These are phyloP conservation scores for Pythium catenulatum DNA, from an alignment of 352 stramenopile species.

Conservation along the genomic window DNA sequence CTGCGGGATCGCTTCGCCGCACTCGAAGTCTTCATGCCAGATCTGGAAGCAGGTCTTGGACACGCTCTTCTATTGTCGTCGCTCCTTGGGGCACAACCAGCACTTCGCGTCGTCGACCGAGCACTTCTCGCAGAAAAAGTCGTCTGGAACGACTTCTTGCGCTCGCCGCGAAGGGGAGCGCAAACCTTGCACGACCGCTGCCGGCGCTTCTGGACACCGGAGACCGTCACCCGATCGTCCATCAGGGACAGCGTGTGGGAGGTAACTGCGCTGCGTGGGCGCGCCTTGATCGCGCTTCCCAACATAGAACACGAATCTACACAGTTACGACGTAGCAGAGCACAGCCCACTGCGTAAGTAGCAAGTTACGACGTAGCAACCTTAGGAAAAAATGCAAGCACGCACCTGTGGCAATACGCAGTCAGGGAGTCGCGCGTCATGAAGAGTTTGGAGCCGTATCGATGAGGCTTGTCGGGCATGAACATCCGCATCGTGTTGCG, in stretches of 20 bases:
- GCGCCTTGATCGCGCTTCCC: too few species aligned
- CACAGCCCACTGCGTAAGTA: too few species aligned
- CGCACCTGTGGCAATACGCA: conserved; percentile 38
- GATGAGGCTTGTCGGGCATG: conserved; percentile 65
- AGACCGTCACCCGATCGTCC: conserved; percentile 37
- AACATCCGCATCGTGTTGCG: conserved; percentile 64
- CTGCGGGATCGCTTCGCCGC: not conserved
- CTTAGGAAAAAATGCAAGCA: too few species aligned
- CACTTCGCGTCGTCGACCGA: conserved; percentile 37
- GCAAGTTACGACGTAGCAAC: too few species aligned
- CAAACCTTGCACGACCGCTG: conserved; percentile 47
- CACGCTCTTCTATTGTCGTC: conserved; percentile 32
- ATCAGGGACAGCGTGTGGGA: too few species aligned
- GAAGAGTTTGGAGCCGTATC: conserved; percentile 62
- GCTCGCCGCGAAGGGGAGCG: conserved; percentile 11
- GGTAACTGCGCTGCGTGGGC: too few species aligned
- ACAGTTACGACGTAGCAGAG: too few species aligned
- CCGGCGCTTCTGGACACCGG: conserved; percentile 17
- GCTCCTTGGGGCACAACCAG: conserved; percentile 44
- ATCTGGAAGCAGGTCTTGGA: conserved; percentile 59
- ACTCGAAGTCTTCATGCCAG: conserved; percentile 57
- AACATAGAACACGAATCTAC: too few species aligned
- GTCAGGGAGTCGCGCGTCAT: conserved; percentile 57
- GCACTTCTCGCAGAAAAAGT: conserved; percentile 54
- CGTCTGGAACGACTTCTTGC: conserved; percentile 46